These are phyloP conservation scores for Boletales sp. DNA, from an alignment of 768 basidiomycete genomes.

Conservation along the genomic window DNA sequence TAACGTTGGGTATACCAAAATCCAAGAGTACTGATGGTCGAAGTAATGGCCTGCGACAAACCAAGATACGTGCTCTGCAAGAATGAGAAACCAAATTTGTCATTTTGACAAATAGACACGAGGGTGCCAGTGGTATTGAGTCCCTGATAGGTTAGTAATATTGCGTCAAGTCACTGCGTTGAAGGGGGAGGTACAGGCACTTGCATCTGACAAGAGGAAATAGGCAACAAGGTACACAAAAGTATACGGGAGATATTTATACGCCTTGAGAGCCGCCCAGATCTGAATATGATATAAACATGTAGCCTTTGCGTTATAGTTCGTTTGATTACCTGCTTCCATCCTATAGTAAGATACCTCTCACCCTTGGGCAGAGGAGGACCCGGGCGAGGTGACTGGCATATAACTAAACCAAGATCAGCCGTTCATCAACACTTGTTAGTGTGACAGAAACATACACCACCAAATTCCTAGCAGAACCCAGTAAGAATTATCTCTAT, in stretches of 20 bases:
- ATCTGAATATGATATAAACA: conserved; percentile 44
- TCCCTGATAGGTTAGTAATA: conserved; percentile 42
- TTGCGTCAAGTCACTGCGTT: too few species aligned
- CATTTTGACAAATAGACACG: conserved; percentile 73
- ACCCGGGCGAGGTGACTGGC: conserved; percentile 81
- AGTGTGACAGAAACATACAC: conserved; percentile 48
- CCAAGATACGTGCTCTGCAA: conserved; percentile 78
- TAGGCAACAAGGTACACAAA: conserved; percentile 75
- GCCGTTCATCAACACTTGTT: background rate
- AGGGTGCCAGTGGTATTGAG: conserved; percentile 78
- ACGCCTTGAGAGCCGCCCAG: conserved; percentile 71
- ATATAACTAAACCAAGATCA: conserved; percentile 52
- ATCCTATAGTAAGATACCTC: conserved; percentile 76
- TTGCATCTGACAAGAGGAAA: conserved; percentile 75
- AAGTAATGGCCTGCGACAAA: conserved; percentile 70
- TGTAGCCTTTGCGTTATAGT: background rate
- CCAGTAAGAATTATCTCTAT: conserved; percentile 71
- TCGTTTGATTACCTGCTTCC: conserved; percentile 62
- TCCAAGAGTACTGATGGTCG: conserved; percentile 64
- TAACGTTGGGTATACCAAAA: conserved; percentile 84
- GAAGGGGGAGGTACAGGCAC: conserved; percentile 17
- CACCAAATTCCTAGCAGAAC: conserved; percentile 83
- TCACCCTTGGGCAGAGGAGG: conserved; percentile 75
- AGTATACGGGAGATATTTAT: conserved; percentile 74
- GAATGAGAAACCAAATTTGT: conserved; percentile 79